These are phyloP conservation scores for Dictyophora rubrovolvata DNA, from an alignment of 768 basidiomycete species.

Conservation along the genomic window DNA sequence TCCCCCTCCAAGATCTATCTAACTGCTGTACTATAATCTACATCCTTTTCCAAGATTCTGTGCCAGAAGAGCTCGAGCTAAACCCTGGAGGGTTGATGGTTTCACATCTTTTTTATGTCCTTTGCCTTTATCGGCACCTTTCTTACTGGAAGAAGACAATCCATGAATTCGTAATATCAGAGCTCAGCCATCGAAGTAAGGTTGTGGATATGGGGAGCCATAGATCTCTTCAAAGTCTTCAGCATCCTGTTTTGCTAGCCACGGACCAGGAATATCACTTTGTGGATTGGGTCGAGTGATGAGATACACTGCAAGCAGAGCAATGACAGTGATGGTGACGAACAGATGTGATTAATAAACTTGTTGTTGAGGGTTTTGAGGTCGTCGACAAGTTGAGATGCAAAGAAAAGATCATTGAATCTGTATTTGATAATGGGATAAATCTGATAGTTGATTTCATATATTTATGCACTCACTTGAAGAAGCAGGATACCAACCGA, in stretches of 20 bases:
- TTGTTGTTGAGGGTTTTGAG: too few species aligned
- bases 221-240: neutral
- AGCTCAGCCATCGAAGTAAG: constrained; percentile 2
- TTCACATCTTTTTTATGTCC: neutral
- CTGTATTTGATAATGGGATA: too few species aligned
- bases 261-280: too few species aligned
- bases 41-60: neutral
- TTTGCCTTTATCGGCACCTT: neutral
- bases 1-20: neutral
- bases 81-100: neutral
- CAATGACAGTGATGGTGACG: too few species aligned
- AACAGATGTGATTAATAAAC: too few species aligned
- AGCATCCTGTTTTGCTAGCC: neutral
- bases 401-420: too few species aligned
- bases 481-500: too few species aligned
- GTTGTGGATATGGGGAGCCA: constrained; percentile 1
- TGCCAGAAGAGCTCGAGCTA: neutral
- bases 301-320: too few species aligned
- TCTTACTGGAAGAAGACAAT: neutral
- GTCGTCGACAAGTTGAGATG: too few species aligned
- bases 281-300: too few species aligned
- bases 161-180: neutral
- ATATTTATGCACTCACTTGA: too few species aligned
- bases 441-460: too few species aligned
- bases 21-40: constrained; percentile 1